Percentiles rank a stretch among this genome's conserved stretches.
These are phyloP conservation scores for Lepidium sativum DNA, from an alignment of 345 rosid genomes.

Conservation along the genomic window DNA sequence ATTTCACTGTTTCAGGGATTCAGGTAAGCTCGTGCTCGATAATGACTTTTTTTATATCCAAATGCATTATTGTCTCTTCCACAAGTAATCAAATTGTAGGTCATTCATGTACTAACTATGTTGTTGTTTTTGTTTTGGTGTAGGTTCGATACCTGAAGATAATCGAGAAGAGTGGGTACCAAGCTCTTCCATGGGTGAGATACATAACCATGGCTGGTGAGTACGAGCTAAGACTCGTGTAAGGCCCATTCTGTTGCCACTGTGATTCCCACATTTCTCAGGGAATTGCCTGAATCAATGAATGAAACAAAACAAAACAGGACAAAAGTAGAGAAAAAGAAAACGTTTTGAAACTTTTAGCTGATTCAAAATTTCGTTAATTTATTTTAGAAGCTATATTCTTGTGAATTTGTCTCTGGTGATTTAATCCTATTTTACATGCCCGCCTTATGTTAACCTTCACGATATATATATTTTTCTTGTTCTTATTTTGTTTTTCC, in stretches of 20 bases:
- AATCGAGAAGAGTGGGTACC: slow-evolving; percentile 92
- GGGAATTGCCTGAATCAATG: not conserved
- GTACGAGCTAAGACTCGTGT: slow-evolving; percentile 76
- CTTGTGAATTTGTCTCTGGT: slow-evolving; percentile 15
- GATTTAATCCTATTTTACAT: not conserved
- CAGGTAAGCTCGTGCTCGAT: slow-evolving; percentile 42
- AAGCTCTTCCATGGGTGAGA: slow-evolving; percentile 97
- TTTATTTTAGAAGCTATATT: slow-evolving; percentile 3
- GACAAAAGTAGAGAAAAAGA: not conserved
- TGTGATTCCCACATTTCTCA: not conserved
- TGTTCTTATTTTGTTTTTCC: too few relatives aligned
- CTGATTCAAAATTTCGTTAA: slow-evolving; percentile 4
- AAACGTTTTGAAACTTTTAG: slow-evolving; percentile 3
- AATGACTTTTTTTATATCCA: not conserved
- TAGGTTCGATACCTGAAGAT: slow-evolving; percentile 95
- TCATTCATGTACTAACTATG: not conserved
- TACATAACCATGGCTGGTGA: slow-evolving; percentile 98
- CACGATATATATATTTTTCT: not conserved
- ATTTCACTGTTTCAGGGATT: slow-evolving; percentile 80
- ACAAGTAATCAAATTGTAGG: not conserved
- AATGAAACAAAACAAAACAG: not conserved
- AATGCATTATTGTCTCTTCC: not conserved
- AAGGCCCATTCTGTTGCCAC: slow-evolving; percentile 3
- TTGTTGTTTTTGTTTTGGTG: slow-evolving; percentile 1
- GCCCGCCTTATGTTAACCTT: not conserved